Percentiles rank a stretch among this genome's conserved stretches.
phyloP scores from a whole-genome alignment of 129 eudicot species.

The Helianthus tuberosus region DNA sequence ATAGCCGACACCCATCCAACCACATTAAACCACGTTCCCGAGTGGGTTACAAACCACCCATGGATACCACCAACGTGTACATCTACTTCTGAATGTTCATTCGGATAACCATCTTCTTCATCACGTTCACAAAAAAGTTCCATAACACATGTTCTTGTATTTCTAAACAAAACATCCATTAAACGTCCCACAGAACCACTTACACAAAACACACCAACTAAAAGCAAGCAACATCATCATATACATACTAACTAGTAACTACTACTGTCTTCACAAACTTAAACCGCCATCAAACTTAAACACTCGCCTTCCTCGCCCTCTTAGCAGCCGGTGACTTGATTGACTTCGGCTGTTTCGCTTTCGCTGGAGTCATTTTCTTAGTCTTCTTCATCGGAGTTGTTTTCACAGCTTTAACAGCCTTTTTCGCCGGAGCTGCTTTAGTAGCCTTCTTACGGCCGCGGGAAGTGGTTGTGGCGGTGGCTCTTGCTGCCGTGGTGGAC shows the following conservation, averaged over 20 bases:
- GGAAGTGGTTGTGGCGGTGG: slow-evolving; percentile 7
- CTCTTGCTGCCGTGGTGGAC: slow-evolving; percentile 13
- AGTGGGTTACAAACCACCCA: no score
- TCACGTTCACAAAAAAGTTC: no score
- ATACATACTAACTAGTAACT: no score
- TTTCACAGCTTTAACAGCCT: no score
- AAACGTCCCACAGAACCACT: background rate
- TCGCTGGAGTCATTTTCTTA: slow-evolving; percentile 36
- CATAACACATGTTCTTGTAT: no score
- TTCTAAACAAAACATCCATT: background rate
- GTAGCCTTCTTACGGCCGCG: background rate
- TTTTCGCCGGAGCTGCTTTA: no score
- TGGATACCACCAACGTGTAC: no score
- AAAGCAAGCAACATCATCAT: no score
- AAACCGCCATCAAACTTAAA: background rate
- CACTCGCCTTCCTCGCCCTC: slow-evolving; percentile 51
- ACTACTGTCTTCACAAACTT: background rate
- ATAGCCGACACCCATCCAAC: no score
- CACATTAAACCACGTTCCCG: no score
- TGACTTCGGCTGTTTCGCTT: slow-evolving; percentile 56
- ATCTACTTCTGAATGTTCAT: no score
- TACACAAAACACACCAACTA: background rate
- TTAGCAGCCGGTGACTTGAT: slow-evolving; percentile 51
- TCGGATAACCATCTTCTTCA: no score
- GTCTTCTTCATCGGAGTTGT: background rate